These are phyloP conservation scores for Botryotinia calthae DNA, from an alignment of 2,329 filamentous ascomycete genomes.

Conservation along the genomic window DNA sequence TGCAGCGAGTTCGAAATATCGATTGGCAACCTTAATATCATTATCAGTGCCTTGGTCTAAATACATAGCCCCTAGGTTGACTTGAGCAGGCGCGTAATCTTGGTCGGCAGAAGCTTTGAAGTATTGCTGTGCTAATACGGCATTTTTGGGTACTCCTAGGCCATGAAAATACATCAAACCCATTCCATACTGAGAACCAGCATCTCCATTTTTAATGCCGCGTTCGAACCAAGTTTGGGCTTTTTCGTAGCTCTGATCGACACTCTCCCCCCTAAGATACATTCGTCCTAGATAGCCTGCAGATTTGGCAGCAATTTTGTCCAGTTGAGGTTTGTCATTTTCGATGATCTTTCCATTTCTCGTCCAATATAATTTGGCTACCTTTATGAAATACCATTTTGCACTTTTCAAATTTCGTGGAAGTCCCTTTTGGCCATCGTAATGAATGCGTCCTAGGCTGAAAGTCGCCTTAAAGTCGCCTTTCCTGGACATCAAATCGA, in stretches of 20 bases:
- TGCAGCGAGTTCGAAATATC: slow-evolving; percentile 69
- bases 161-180: slow-evolving; percentile 70
- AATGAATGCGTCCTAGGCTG: slow-evolving; percentile 65
- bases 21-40: slow-evolving; percentile 51
- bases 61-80: slow-evolving; percentile 64
- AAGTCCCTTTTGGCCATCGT: slow-evolving; percentile 63
- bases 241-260: slow-evolving; percentile 62
- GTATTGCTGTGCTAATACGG: slow-evolving; percentile 59
- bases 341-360: slow-evolving; percentile 59
- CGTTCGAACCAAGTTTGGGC: slow-evolving; percentile 67
- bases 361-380: slow-evolving; percentile 67
- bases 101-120: slow-evolving; percentile 67
- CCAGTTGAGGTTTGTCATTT: slow-evolving; percentile 55
- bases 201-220: slow-evolving; percentile 61
- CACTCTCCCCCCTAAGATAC: slow-evolving; percentile 69
- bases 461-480: slow-evolving; percentile 71
- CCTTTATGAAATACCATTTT: slow-evolving; percentile 65
- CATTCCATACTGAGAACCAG: slow-evolving; percentile 66
- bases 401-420: slow-evolving; percentile 61
- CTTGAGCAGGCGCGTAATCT: slow-evolving; percentile 64
- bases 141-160: slow-evolving; percentile 60
- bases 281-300: slow-evolving; percentile 70
- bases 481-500: slow-evolving; percentile 70
- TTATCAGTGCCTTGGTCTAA: slow-evolving; percentile 59
- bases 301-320: slow-evolving; percentile 65